Percentiles rank a stretch among this genome's conserved stretches.
Conservation (phyloP, 75 land plant genomes). For the Larix kaempferi region DNA sequence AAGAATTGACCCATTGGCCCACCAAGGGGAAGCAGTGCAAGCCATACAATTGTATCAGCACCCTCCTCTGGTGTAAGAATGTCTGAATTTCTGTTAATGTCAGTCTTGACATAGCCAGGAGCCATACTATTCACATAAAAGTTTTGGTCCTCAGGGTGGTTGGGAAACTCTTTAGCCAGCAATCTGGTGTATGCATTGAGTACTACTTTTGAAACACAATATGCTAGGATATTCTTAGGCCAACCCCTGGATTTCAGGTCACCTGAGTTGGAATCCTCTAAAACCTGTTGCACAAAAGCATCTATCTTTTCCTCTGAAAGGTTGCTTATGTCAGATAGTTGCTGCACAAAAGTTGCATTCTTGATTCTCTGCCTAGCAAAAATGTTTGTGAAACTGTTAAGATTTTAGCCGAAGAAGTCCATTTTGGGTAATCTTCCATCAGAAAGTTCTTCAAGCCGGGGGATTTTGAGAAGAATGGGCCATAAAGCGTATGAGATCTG, state of each 20-base stretch:
- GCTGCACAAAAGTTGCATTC: slow-evolving; percentile 34
- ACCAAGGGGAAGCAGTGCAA: slow-evolving; percentile 47
- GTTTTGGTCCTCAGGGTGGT: slow-evolving; percentile 15
- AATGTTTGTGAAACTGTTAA: not conserved
- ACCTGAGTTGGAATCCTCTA: slow-evolving; percentile 27
- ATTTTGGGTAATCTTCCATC: not conserved
- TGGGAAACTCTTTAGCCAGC: slow-evolving; percentile 8
- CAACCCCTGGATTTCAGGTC: slow-evolving; percentile 22
- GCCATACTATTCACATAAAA: slow-evolving; percentile 21
- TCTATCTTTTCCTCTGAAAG: slow-evolving; percentile 66
- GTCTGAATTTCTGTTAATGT: slow-evolving; percentile 34
- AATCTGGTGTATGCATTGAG: slow-evolving; percentile 23
- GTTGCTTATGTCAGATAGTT: slow-evolving; percentile 32
- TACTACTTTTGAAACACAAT: slow-evolving; percentile 37
- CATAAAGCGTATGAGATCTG: not conserved
- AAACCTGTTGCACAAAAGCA: slow-evolving; percentile 27
- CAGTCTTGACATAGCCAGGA: slow-evolving; percentile 48
- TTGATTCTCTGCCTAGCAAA: slow-evolving; percentile 47
- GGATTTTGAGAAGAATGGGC: not conserved
- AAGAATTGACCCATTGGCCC: slow-evolving; percentile 53
- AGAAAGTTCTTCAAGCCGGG: not conserved
- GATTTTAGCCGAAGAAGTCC: not conserved
- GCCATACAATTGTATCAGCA: slow-evolving; percentile 48
- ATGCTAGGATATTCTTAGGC: slow-evolving; percentile 25
- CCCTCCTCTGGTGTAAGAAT: slow-evolving; percentile 38